Evolutionary conservation across 805 yeast genomes (phyloP).

Genomic region (Suhomyces pyralidae): DNA sequence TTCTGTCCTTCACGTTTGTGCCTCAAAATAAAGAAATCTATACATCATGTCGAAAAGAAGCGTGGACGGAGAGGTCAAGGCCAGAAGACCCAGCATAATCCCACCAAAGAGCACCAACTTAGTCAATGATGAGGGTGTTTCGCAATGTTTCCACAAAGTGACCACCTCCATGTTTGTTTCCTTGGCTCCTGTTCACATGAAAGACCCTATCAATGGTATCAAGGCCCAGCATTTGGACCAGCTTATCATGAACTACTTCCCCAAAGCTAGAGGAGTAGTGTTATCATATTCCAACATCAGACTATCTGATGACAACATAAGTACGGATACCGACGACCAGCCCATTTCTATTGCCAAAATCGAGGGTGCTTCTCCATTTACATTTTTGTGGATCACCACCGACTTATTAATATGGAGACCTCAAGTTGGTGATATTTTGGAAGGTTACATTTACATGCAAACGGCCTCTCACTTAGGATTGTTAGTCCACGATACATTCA

Average conservation of each 20-base stretch:
- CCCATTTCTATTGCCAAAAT: constrained; percentile 58
- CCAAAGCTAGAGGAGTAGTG: constrained; percentile 76
- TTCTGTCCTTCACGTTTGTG: not conserved
- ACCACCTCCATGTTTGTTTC: constrained; percentile 71
- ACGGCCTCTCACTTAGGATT: constrained; percentile 93
- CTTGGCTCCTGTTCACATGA: constrained; percentile 76
- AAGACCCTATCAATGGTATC: constrained; percentile 73
- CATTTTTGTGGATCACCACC: constrained; percentile 82
- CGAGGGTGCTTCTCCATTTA: constrained; percentile 78
- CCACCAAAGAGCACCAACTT: constrained; percentile 24
- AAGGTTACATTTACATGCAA: constrained; percentile 88
- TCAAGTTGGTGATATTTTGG: constrained; percentile 76
- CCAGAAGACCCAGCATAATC: constrained; percentile 6
- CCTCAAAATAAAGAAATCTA: not conserved
- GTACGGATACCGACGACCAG: constrained; percentile 38
- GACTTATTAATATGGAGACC: constrained; percentile 91
- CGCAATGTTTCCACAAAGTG: constrained; percentile 68
- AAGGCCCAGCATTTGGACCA: constrained; percentile 88
- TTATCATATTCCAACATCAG: constrained; percentile 70
- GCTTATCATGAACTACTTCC: constrained; percentile 76
- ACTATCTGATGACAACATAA: constrained; percentile 42
- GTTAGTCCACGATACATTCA: constrained; percentile 87
- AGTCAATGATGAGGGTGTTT: constrained; percentile 42
- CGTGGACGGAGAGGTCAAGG: not conserved
- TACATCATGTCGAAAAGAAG: constrained; percentile 5